Evolutionary conservation across 2,329 filamentous ascomycete genomes (phyloP), one percentile per base, ranked within the genome.

Genomic region (Ophidiomyces ophidiicola): DNA sequence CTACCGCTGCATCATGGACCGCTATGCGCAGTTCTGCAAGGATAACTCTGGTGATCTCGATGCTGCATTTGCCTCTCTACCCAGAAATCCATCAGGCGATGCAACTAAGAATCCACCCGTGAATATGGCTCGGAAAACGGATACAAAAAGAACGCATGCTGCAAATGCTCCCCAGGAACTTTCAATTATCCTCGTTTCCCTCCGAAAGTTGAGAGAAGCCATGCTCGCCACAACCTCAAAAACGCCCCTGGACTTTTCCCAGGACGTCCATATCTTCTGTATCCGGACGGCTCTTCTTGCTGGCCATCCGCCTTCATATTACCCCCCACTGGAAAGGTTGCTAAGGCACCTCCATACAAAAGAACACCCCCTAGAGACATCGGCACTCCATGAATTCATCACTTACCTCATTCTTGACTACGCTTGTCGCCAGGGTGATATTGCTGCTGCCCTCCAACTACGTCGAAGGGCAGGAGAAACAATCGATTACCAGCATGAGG

Each of bases 191-290:
- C 70, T 94, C 39, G 74, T 82, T 52, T 83, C 88, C 2, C 78
- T 96, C 55, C 79, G 90, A 46, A 96, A 94, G 59, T 74, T 98
- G 21, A 78, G 90, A 41, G 90, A 98, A 65, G 87, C 80, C 17
- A 79, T 96, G 33, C 75, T 93, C 2, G 83, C 62, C 41, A 62
- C 61, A n/a, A 54, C 83, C 8, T 78, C 82, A 6, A 75, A 77
- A 38, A 76, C 87, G 14, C 67, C 70, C 24, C 82, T 94, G 54
- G 68, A 74, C 37, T 98, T 98, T 60, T 79, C 88, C 1, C 76
- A 82, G n/a, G 78, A 86, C 50, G 83, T 79, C 11, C 94, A 96
- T 61, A 76, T 93, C 46, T 96, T 96, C 67, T 85, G 83, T 52
- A 83, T 93, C 51, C 80, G 87, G 39, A 70, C 87, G 18, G 78